Conservation (phyloP, 2,329 filamentous ascomycete species). For the Scleromitrula shiraiana region DNA sequence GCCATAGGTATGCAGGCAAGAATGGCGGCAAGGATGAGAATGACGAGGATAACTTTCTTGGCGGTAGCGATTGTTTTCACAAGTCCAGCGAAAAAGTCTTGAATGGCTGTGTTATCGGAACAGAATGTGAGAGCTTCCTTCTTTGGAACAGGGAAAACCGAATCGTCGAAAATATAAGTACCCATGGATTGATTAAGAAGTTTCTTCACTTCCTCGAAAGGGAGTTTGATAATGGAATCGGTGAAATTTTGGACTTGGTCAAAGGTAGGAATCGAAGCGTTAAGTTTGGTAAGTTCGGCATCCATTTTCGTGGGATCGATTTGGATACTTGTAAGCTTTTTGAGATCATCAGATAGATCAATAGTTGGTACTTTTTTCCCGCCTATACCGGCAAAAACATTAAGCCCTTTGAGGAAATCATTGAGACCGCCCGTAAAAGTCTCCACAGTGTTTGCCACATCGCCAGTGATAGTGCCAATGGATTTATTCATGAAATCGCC, state of each 20-base stretch:
- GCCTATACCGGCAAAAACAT: constrained; percentile 36
- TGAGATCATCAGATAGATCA: constrained; percentile 57
- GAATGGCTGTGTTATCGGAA: constrained; percentile 73
- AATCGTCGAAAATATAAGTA: constrained; percentile 69
- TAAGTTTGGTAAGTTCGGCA: constrained; percentile 61
- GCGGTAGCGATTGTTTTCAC: constrained; percentile 58
- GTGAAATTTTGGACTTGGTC: constrained; percentile 77
- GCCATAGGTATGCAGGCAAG: constrained; percentile 71
- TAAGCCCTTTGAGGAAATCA: constrained; percentile 46
- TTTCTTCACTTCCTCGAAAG: constrained; percentile 72
- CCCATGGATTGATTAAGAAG: constrained; percentile 64
- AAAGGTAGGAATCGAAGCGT: constrained; percentile 75
- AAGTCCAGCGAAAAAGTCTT: constrained; percentile 72
- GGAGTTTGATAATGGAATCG: constrained; percentile 62
- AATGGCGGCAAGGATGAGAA: constrained; percentile 63
- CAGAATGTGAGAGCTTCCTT: constrained; percentile 84
- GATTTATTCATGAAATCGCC: constrained; percentile 51
- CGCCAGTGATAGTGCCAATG: constrained; percentile 36
- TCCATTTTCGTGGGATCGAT: constrained; percentile 61
- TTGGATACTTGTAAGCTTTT: constrained; percentile 60
- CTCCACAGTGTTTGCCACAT: constrained; percentile 41
- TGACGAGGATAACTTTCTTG: constrained; percentile 67
- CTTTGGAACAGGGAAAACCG: constrained; percentile 71
- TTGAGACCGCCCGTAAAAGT: constrained; percentile 50
- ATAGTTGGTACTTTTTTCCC: constrained; percentile 41